These are phyloP conservation scores for Candida caryicola DNA, from an alignment of 805 yeast genomes.

Conservation along the genomic window DNA sequence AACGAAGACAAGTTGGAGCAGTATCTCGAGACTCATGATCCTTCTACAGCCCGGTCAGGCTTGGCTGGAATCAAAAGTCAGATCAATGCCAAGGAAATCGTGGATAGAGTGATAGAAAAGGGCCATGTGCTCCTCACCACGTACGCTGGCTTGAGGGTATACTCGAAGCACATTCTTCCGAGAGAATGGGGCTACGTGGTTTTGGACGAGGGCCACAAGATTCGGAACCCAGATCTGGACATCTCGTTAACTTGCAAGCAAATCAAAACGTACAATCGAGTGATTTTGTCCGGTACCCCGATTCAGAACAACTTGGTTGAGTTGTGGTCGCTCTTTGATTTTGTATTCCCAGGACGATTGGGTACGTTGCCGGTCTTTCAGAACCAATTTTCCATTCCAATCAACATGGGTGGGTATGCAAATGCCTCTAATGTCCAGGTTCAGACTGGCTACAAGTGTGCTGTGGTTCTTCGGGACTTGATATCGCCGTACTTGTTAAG, in stretches of 20 bases:
- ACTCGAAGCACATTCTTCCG: constrained; percentile 60
- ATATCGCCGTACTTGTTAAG: constrained; percentile 87
- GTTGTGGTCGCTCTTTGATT: constrained; percentile 93
- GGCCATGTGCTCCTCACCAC: constrained; percentile 92
- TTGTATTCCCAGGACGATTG: constrained; percentile 88
- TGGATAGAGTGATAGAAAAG: constrained; percentile 54
- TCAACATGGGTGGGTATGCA: constrained; percentile 96
- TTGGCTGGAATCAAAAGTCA: constrained; percentile 29
- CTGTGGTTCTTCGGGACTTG: constrained; percentile 81
- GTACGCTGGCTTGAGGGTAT: constrained; percentile 78
- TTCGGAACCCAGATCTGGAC: constrained; percentile 89
- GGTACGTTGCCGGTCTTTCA: constrained; percentile 96
- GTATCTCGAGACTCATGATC: constrained; percentile 44
- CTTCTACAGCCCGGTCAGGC: constrained; percentile 22
- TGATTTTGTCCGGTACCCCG: constrained; percentile 93
- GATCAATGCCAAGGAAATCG: constrained; percentile 44
- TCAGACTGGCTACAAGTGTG: constrained; percentile 94
- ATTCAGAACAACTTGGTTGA: constrained; percentile 91
- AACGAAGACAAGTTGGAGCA: constrained; percentile 51
- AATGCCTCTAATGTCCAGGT: constrained; percentile 95
- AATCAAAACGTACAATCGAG: constrained; percentile 75
- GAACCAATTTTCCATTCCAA: constrained; percentile 87
- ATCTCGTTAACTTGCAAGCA: constrained; percentile 84
- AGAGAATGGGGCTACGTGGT: constrained; percentile 86
- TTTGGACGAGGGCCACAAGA: constrained; percentile 95